phyloP scores from a whole-genome alignment of 176 grass and related monocot species.

The Metroxylon sagu region DNA sequence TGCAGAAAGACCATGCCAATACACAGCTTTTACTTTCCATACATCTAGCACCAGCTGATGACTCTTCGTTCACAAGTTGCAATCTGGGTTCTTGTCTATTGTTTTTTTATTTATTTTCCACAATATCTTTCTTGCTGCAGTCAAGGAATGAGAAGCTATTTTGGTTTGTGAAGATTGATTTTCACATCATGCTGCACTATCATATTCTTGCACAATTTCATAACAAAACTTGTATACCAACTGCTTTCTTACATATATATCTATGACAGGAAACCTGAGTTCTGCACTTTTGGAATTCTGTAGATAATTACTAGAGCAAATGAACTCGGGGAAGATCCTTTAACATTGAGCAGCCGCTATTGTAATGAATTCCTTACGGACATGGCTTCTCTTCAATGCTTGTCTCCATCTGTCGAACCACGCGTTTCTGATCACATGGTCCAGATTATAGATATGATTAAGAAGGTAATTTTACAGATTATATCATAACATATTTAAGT shows the following conservation, averaged over 20 bases:
- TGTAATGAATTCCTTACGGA: slow-evolving; percentile 79
- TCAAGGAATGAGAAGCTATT: too few relatives aligned
- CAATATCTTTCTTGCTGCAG: too few relatives aligned
- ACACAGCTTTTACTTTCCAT: too few relatives aligned
- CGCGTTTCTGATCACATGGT: slow-evolving; percentile 76
- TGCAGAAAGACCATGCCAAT: too few relatives aligned
- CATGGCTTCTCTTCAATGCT: slow-evolving; percentile 84
- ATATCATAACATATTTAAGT: background rate
- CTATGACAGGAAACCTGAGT: slow-evolving; percentile 61
- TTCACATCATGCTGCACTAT: too few relatives aligned
- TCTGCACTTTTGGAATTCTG: slow-evolving; percentile 72
- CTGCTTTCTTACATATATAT: slow-evolving; percentile 37
- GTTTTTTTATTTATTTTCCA: too few relatives aligned
- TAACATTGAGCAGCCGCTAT: slow-evolving; percentile 70
- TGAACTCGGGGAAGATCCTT: slow-evolving; percentile 73
- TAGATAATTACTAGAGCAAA: slow-evolving; percentile 99
- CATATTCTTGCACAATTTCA: background rate
- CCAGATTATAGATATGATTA: slow-evolving; percentile 96
- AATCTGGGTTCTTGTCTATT: too few relatives aligned
- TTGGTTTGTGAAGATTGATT: too few relatives aligned
- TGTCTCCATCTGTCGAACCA: slow-evolving; percentile 76
- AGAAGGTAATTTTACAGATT: slow-evolving; percentile 39
- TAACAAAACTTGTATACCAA: slow-evolving; percentile 32
- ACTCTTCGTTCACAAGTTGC: too few relatives aligned
- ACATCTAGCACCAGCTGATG: too few relatives aligned